Conservation (phyloP, 495 filamentous ascomycete genomes). For the Cenococcum geophilum region DNA sequence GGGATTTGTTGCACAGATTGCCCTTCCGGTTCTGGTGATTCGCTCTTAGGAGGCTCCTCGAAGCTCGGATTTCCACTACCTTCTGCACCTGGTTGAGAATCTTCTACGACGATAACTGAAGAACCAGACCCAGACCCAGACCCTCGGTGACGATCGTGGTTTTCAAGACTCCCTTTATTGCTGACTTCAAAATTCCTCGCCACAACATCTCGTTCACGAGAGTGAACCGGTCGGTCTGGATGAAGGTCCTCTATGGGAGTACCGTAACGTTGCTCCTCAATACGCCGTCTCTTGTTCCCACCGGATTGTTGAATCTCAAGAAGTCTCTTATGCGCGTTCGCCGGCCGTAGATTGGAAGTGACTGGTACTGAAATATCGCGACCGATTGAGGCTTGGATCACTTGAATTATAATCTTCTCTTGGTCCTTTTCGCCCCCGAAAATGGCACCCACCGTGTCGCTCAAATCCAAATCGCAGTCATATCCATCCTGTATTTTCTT, state of each 20-base stretch:
- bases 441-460: constrained; percentile 31
- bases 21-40: not conserved
- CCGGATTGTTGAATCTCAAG: constrained; percentile 1
- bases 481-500: constrained; percentile 30
- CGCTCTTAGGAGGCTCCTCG: not conserved
- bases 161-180: not conserved
- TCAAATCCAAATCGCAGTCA: constrained; percentile 29
- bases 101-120: not conserved
- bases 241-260: not conserved
- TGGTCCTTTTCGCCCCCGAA: constrained; percentile 26
- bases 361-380: constrained; percentile 26
- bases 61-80: not conserved
- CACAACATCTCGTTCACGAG: constrained; percentile 18
- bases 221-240: constrained; percentile 20
- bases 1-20: not conserved
- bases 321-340: constrained; percentile 13
- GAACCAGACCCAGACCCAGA: not conserved
- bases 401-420: constrained; percentile 24
- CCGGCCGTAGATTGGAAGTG: constrained; percentile 26
- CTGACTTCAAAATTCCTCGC: not conserved
- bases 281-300: constrained; percentile 15
- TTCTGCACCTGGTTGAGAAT: not conserved
- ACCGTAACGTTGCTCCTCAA: constrained; percentile 10
- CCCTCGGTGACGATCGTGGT: not conserved
- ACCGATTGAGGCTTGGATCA: constrained; percentile 22